Evolutionary conservation across 257 asterid species (phyloP).

Genomic region (Nicotiana undulata): DNA sequence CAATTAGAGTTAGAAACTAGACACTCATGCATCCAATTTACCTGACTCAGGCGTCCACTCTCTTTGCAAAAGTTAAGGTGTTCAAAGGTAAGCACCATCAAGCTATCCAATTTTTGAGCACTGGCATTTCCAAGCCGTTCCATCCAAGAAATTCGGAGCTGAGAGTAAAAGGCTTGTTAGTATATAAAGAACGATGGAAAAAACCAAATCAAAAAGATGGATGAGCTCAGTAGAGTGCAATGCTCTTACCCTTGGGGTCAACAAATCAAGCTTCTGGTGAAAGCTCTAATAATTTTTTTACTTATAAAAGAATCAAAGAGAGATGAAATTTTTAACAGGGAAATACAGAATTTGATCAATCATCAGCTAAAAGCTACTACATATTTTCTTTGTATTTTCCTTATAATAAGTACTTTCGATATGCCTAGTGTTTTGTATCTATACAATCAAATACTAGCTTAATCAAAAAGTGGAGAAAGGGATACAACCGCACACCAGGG

Average conservation of each 20-base stretch:
- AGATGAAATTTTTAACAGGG: neutral
- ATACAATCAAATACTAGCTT: neutral
- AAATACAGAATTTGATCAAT: neutral
- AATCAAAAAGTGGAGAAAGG: neutral
- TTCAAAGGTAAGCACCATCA: conserved; percentile 73
- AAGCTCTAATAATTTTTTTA: neutral
- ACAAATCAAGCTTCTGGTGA: neutral
- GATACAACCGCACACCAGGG: neutral
- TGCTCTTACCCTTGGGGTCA: neutral
- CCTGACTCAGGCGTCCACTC: conserved; percentile 55
- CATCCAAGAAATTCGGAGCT: conserved; percentile 36
- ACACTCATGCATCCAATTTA: conserved; percentile 20
- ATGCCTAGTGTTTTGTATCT: neutral
- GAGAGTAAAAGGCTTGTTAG: conserved; percentile 22
- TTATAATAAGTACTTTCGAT: neutral
- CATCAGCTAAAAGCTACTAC: neutral
- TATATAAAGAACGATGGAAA: neutral
- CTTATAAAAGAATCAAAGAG: neutral
- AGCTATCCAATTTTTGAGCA: conserved; percentile 72
- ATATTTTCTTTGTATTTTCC: too few relatives aligned
- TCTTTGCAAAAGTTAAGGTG: conserved; percentile 57
- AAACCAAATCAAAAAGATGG: neutral
- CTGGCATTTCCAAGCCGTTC: conserved; percentile 42
- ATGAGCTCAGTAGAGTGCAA: neutral
- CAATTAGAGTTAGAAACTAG: neutral